Evolutionary conservation across 352 stramenopile genomes (phyloP), one percentile per base, ranked within the genome.

Genomic region (Globisporangium paddicum): DNA sequence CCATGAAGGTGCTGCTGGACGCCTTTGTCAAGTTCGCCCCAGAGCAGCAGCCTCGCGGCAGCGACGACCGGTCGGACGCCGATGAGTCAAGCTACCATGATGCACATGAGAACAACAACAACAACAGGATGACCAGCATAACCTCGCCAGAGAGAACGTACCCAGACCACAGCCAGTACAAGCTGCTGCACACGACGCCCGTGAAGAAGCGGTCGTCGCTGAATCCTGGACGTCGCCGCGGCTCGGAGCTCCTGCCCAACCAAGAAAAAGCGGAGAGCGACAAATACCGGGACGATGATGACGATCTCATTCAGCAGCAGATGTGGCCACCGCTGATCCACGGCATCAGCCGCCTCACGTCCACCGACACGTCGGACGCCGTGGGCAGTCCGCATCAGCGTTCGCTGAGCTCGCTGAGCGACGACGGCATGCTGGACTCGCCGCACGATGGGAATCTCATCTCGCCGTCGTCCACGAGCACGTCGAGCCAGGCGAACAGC

Each of bases 401-500:
- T 53, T 81, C 80, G 41, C 25, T 72, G 18, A 64, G 73, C 56
- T 82, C 70, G 28, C 26, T 76, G 10, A 74, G 64, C 37, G 75
- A 79, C 41, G 63, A 69, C 3, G 73, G 71, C 10, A 66, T 56
- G 8, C 58, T 83, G 3, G 68, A 76, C 35, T 70, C 71, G 5
- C 71, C 72, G 4, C 76, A 73, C 25, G 73, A 76, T 32, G 73
- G 67, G 28, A 67, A 75, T 14, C 62, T 90, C 25, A 65, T 90
- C 10, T 90, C 81, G 11, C 81, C 81, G 23, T 87, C 78, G 18
- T 85, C 75, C 1, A 77, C 67, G 14, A 87, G 78, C 41, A 74
- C 69, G 13, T 77, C 66, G 60, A 88, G 77, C 60, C 58, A 72
- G 3, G 61, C 54, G 6, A 44, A 40, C 14, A 83, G 62, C 16